These are phyloP conservation scores for Areca catechu DNA, from an alignment of 176 grass and related monocot genomes.

Conservation along the genomic window DNA sequence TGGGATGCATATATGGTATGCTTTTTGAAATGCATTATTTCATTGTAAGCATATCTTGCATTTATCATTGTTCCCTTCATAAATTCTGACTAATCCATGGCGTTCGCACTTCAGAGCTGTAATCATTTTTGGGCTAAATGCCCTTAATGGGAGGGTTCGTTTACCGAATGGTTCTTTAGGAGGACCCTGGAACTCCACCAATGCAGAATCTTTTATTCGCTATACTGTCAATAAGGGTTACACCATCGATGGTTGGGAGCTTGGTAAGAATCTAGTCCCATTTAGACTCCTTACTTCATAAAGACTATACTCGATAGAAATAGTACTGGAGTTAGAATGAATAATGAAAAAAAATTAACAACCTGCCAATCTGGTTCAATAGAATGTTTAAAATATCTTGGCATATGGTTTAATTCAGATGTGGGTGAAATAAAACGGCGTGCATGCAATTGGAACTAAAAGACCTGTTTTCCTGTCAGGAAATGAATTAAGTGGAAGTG, in stretches of 20 bases:
- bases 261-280: conserved; percentile 34
- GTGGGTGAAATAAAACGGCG: too few relatives aligned
- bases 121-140: conserved; percentile 76
- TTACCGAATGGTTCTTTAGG: conserved; percentile 47
- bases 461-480: conserved; percentile 27
- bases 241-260: conserved; percentile 77
- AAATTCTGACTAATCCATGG: not conserved
- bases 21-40: too few relatives aligned
- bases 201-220: conserved; percentile 60
- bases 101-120: conserved; percentile 34
- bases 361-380: too few relatives aligned
- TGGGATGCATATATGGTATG: too few relatives aligned
- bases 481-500: conserved; percentile 73
- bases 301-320: too few relatives aligned
- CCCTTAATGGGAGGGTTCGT: conserved; percentile 51
- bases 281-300: not conserved
- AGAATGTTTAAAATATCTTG: too few relatives aligned
- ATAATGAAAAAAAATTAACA: too few relatives aligned
- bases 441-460: not conserved
- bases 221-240: conserved; percentile 65
- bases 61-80: too few relatives aligned
- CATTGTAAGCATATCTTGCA: too few relatives aligned
- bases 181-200: conserved; percentile 76
- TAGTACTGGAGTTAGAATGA: too few relatives aligned
- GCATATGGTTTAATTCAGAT: too few relatives aligned